Evolutionary conservation across 1,139 yeast genomes (phyloP).

Genomic region (Suhomyces ambrosiae): DNA sequence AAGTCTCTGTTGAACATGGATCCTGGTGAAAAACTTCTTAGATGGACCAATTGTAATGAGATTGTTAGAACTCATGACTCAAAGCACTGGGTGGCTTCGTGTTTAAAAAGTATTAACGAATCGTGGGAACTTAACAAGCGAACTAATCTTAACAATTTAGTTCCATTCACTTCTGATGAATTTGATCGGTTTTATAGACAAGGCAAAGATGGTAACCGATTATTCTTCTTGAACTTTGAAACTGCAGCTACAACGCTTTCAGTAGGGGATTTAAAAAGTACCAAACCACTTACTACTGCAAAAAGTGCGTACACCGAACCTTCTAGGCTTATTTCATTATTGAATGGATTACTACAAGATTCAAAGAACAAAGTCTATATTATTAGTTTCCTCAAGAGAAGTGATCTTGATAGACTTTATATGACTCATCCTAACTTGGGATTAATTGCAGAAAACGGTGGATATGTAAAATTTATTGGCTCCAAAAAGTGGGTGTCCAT

Average conservation of each 20-base stretch:
- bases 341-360: slow-evolving; percentile 51
- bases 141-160: slow-evolving; percentile 27
- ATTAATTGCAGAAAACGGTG: slow-evolving; percentile 88
- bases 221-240: slow-evolving; percentile 60
- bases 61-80: slow-evolving; percentile 71
- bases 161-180: slow-evolving; percentile 29
- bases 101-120: slow-evolving; percentile 54
- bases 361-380: slow-evolving; percentile 69
- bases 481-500: slow-evolving; percentile 66
- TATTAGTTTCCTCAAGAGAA: slow-evolving; percentile 62
- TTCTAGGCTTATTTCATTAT: slow-evolving; percentile 51
- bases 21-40: slow-evolving; percentile 51
- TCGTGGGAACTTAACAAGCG: slow-evolving; percentile 65
- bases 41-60: slow-evolving; percentile 65
- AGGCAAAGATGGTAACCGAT: slow-evolving; percentile 37
- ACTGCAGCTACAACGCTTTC: slow-evolving; percentile 34
- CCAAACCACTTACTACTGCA: slow-evolving; percentile 19
- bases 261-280: slow-evolving; percentile 18
- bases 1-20: slow-evolving; percentile 65
- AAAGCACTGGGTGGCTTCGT: slow-evolving; percentile 67
- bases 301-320: slow-evolving; percentile 42
- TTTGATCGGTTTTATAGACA: slow-evolving; percentile 42
- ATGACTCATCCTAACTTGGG: slow-evolving; percentile 73
- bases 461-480: slow-evolving; percentile 60
- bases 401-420: slow-evolving; percentile 67